Evolutionary conservation across 768 basidiomycete species (phyloP).

Genomic region (Crepidotus variabilis): DNA sequence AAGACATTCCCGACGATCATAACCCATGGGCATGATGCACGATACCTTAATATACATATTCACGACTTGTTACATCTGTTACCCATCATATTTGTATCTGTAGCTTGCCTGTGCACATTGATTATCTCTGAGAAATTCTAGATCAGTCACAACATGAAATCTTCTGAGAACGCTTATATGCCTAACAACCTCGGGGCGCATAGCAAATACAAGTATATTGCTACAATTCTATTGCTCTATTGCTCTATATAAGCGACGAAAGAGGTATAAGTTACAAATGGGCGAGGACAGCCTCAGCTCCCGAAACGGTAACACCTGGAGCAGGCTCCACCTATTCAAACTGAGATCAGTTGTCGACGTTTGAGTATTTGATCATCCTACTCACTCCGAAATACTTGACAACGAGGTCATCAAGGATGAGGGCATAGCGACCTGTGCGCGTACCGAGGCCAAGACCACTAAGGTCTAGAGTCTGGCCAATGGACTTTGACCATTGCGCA

Average conservation of each 20-base stretch:
- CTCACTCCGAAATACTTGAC: constrained; percentile 62
- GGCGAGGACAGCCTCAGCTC: constrained; percentile 57
- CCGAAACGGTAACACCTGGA: constrained; percentile 50
- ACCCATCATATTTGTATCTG: constrained; percentile 9
- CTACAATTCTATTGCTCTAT: too few species aligned
- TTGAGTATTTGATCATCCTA: constrained; percentile 2
- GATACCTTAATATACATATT: too few species aligned
- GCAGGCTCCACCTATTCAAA: constrained; percentile 46
- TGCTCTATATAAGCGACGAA: too few species aligned
- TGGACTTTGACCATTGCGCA: constrained; percentile 50
- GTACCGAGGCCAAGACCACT: constrained; percentile 44
- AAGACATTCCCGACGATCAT: constrained; percentile 38
- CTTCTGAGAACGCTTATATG: too few species aligned
- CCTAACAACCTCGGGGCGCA: too few species aligned
- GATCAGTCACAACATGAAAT: background rate
- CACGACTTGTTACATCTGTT: constrained; percentile 10
- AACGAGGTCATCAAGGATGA: constrained; percentile 67
- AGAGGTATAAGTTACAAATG: constrained; percentile 3
- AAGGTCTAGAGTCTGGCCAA: constrained; percentile 56
- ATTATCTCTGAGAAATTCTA: background rate
- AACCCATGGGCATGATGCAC: constrained; percentile 54
- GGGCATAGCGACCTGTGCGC: constrained; percentile 59
- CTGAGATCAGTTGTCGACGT: constrained; percentile 8
- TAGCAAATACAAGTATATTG: too few species aligned
- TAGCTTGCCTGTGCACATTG: background rate